Conservation (phyloP, 257 asterid species). For the Solanum boliviense region DNA sequence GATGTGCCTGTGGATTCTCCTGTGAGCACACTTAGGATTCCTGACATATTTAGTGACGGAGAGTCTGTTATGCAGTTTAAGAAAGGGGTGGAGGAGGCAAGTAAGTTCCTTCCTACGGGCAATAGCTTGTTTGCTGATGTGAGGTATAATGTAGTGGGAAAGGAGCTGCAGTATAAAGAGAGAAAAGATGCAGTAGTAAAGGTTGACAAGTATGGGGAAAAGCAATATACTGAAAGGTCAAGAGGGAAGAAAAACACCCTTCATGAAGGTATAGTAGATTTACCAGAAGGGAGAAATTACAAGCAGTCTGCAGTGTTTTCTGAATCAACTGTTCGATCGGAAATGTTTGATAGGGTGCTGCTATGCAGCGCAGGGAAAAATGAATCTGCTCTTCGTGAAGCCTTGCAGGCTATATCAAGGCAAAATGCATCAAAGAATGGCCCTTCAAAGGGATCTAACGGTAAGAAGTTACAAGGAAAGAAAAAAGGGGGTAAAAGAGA, state of each 20-base stretch:
- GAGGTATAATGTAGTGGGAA: conserved; percentile 6
- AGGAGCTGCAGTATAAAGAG: conserved; percentile 9
- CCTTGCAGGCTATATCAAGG: background rate
- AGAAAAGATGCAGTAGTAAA: conserved; percentile 7
- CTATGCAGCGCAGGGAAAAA: background rate
- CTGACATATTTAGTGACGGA: conserved; percentile 32
- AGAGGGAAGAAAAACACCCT: conserved; percentile 58
- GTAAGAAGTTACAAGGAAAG: background rate
- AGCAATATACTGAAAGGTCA: conserved; percentile 11
- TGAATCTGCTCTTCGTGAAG: conserved; percentile 1
- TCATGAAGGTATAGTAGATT: conserved; percentile 22
- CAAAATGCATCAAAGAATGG: background rate
- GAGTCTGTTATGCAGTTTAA: conserved; percentile 44
- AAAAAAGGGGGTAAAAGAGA: background rate
- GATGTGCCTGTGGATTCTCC: conserved; percentile 49
- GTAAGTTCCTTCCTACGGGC: conserved; percentile 45
- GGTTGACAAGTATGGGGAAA: conserved; percentile 10
- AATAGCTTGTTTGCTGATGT: conserved; percentile 16
- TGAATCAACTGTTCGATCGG: background rate
- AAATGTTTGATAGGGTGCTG: conserved; percentile 5
- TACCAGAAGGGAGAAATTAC: background rate
- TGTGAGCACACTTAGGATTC: conserved; percentile 24
- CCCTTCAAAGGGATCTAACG: background rate
- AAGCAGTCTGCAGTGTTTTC: conserved; percentile 1
- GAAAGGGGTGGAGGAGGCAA: conserved; percentile 61